Evolutionary conservation across 257 asterid species (phyloP).

Genomic region (Solanum stenotomum): DNA sequence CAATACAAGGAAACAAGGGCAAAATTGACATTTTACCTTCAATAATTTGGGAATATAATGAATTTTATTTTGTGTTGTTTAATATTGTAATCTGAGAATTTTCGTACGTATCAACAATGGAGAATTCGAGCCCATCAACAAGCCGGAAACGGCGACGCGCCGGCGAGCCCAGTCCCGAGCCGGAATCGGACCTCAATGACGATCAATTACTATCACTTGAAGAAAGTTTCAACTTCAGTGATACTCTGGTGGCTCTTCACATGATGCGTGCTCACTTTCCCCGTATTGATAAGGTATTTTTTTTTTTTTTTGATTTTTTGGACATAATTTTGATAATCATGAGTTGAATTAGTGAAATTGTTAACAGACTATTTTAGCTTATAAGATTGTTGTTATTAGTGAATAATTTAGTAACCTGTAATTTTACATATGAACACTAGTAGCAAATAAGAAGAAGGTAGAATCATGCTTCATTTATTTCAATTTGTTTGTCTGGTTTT

Average conservation of each 20-base stretch:
- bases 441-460: background rate
- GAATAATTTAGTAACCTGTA: background rate
- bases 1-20: background rate
- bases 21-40: background rate
- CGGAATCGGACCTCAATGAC: background rate
- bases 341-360: background rate
- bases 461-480: background rate
- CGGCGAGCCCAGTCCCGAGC: conserved; percentile 11
- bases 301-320: background rate
- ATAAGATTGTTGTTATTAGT: background rate
- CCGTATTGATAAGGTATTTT: conserved; percentile 44
- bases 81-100: background rate
- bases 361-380: background rate
- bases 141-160: conserved; percentile 62
- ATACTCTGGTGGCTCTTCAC: conserved; percentile 78
- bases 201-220: conserved; percentile 37
- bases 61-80: background rate
- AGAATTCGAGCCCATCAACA: conserved; percentile 30
- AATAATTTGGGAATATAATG: background rate
- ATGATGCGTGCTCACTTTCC: conserved; percentile 97
- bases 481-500: background rate
- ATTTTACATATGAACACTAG: background rate
- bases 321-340: background rate
- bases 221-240: conserved; percentile 61
- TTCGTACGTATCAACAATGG: background rate